Evolutionary conservation across 768 basidiomycete genomes (phyloP).

Genomic region (Kwoniella europaea): DNA sequence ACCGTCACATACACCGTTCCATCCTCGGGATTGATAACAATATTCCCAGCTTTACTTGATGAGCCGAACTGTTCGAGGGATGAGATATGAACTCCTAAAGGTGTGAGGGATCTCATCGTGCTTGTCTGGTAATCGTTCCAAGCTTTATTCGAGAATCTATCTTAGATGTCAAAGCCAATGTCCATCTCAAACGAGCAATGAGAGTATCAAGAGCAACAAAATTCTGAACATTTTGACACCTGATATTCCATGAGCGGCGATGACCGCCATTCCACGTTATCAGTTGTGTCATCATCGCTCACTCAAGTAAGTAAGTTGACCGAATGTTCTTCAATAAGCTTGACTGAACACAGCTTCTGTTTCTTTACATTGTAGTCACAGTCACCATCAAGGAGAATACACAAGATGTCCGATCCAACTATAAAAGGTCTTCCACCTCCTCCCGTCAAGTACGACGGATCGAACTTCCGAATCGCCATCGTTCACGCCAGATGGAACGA

Average conservation of each 20-base stretch:
- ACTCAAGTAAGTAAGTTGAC: not conserved
- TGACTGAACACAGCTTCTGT: no score
- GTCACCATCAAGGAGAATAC: no score
- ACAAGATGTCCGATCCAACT: conserved; percentile 59
- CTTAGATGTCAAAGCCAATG: not conserved
- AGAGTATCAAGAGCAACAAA: not conserved
- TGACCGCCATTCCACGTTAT: not conserved
- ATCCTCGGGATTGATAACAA: conserved; percentile 51
- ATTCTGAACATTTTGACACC: not conserved
- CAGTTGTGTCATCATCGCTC: not conserved
- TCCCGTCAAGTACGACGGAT: conserved; percentile 73
- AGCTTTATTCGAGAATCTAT: not conserved
- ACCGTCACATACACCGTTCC: conserved; percentile 65
- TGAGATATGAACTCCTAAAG: conserved; percentile 16
- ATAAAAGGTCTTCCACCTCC: conserved; percentile 80
- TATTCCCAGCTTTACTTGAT: conserved; percentile 20
- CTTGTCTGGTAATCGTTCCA: not conserved
- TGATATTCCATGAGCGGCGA: not conserved
- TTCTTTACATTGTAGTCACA: no score
- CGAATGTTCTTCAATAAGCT: not conserved
- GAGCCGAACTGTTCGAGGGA: conserved; percentile 6
- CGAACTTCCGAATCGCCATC: conserved; percentile 80
- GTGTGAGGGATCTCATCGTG: conserved; percentile 31
- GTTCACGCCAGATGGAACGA: conserved; percentile 98
- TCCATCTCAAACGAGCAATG: not conserved